phyloP scores from a whole-genome alignment of 495 filamentous ascomycete genomes.

The Tuber calosporum region DNA sequence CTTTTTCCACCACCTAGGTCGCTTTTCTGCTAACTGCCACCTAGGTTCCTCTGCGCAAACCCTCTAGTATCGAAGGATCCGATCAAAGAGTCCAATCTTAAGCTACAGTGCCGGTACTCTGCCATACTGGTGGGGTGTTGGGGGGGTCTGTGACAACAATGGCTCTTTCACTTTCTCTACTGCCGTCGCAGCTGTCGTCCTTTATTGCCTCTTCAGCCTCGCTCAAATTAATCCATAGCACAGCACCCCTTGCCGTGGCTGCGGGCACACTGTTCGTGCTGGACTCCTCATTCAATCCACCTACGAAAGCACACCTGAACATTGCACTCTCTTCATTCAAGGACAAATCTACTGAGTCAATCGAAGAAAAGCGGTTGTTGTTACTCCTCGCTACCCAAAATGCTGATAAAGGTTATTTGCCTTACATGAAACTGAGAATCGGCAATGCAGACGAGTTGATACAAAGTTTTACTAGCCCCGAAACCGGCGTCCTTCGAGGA shows the following conservation, averaged over 20 bases:
- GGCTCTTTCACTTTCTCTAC: slow-evolving; percentile 12
- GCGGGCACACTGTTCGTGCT: slow-evolving; percentile 61
- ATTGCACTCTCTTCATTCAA: slow-evolving; percentile 60
- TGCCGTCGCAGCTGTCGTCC: slow-evolving; percentile 17
- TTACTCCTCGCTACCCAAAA: slow-evolving; percentile 84
- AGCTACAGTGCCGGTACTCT: no score
- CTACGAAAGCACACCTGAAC: slow-evolving; percentile 70
- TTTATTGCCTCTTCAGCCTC: slow-evolving; percentile 18
- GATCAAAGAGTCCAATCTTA: no score
- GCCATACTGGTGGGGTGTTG: neutral
- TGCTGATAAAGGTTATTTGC: slow-evolving; percentile 62
- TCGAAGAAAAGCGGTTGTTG: slow-evolving; percentile 51
- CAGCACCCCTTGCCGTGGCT: neutral
- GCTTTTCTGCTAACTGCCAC: no score
- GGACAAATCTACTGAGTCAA: slow-evolving; percentile 8
- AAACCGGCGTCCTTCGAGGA: slow-evolving; percentile 77
- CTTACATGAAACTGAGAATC: neutral
- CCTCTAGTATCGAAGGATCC: no score
- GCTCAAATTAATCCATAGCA: slow-evolving; percentile 15
- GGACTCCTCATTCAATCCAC: slow-evolving; percentile 94
- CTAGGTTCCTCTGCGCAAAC: no score
- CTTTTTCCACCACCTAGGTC: no score
- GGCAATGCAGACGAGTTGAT: slow-evolving; percentile 8
- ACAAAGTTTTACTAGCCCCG: slow-evolving; percentile 46
- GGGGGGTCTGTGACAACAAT: slow-evolving; percentile 7